Conservation (phyloP, 2,329 filamentous ascomycete species). For the Peltaster fructicola region DNA sequence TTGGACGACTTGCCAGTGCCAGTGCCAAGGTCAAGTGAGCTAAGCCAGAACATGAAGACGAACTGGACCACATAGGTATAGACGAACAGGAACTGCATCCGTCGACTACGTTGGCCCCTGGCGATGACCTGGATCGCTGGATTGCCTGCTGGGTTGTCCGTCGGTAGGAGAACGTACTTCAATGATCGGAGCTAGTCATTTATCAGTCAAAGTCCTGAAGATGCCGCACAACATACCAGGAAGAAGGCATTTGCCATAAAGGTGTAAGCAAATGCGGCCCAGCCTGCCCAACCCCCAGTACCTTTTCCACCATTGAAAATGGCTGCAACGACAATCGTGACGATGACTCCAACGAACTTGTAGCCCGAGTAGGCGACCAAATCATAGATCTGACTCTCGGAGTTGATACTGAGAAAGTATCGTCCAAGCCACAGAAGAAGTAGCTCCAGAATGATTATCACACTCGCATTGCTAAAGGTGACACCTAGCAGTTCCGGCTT, state of each 20-base stretch:
- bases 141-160: constrained; percentile 47
- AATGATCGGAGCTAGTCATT: constrained; percentile 62
- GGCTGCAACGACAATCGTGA: constrained; percentile 66
- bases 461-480: constrained; percentile 68
- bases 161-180: constrained; percentile 87
- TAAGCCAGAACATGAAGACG: constrained; percentile 79
- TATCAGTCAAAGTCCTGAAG: constrained; percentile 2
- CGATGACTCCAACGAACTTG: constrained; percentile 94
- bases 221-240: constrained; percentile 46
- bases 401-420: constrained; percentile 85
- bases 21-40: constrained; percentile 23
- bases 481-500: constrained; percentile 84
- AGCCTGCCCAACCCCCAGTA: constrained; percentile 75
- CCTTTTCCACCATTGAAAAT: constrained; percentile 61
- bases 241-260: constrained; percentile 93
- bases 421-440: constrained; percentile 79
- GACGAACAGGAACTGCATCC: constrained; percentile 81
- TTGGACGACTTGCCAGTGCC: constrained; percentile 5
- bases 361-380: constrained; percentile 93
- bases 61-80: constrained; percentile 93
- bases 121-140: constrained; percentile 57
- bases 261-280: constrained; percentile 77
- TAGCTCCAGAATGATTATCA: constrained; percentile 75
- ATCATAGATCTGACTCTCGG: constrained; percentile 83
- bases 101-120: constrained; percentile 66